A percentile compares a stretch with the other conserved stretches of the same genome.
phyloP scores from a whole-genome alignment of 345 rosid species.

The Dipteronia sinensis region DNA sequence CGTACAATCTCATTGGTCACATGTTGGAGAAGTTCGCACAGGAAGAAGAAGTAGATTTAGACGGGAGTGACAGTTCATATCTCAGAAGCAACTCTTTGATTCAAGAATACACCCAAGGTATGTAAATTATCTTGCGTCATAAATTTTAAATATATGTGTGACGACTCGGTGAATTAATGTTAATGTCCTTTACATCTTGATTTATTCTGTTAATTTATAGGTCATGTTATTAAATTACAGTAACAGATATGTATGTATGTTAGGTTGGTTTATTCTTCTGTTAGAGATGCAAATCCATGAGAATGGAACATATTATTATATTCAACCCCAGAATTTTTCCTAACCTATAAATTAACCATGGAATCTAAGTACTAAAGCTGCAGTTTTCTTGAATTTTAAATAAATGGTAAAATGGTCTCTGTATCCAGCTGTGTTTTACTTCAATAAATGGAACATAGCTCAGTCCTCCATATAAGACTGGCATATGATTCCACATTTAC shows the following conservation, averaged over 20 bases:
- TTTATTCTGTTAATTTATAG: not conserved
- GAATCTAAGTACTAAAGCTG: not conserved
- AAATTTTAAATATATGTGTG: not conserved
- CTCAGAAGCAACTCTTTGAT: conserved; percentile 44
- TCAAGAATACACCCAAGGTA: conserved; percentile 52
- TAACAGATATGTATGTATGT: not conserved
- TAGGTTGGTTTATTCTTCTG: not conserved
- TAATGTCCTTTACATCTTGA: not conserved
- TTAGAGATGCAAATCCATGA: not conserved
- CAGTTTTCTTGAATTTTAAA: not conserved
- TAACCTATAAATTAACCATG: not conserved
- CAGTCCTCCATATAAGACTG: not conserved
- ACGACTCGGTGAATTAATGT: not conserved
- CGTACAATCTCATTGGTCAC: conserved; percentile 64
- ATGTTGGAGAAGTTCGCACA: conserved; percentile 52
- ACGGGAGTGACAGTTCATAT: conserved; percentile 37
- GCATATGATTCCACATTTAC: not conserved
- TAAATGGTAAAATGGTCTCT: not conserved
- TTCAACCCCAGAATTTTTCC: not conserved
- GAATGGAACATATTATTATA: not conserved
- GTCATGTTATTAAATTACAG: not conserved
- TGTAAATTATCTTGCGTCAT: not conserved
- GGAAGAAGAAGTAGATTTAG: conserved; percentile 44
- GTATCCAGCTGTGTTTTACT: not conserved
- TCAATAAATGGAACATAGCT: not conserved